Conservation (phyloP, 352 stramenopile species). For the Phytophthora kernoviae region DNA sequence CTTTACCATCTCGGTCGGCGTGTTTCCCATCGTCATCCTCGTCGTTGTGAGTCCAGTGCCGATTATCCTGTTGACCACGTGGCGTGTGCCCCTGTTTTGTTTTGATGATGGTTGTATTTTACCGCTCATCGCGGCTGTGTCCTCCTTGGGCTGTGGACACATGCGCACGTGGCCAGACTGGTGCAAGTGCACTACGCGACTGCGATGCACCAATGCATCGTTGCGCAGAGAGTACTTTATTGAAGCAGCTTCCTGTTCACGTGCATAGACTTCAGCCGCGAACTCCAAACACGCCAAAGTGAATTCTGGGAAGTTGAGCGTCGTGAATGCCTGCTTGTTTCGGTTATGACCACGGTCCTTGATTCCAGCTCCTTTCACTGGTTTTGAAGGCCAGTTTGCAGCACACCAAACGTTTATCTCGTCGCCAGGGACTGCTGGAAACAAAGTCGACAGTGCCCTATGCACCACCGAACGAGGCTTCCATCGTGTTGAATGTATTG, state of each 20-base stretch:
- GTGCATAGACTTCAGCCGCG: slow-evolving; percentile 27
- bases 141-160: slow-evolving; percentile 37
- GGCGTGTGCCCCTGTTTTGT: neutral
- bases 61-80: neutral
- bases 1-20: slow-evolving; percentile 33
- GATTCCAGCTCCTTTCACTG: neutral
- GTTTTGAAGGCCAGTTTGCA: slow-evolving; percentile 21
- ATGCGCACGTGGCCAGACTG: slow-evolving; percentile 72
- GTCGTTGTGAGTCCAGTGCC: neutral
- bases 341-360: neutral
- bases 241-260: slow-evolving; percentile 22
- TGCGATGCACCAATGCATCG: slow-evolving; percentile 55
- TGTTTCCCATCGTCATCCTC: slow-evolving; percentile 20
- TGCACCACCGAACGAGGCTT: slow-evolving; percentile 42
- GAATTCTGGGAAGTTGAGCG: slow-evolving; percentile 63
- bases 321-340: slow-evolving; percentile 15
- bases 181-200: slow-evolving; percentile 75
- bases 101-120: slow-evolving; percentile 3
- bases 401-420: slow-evolving; percentile 43
- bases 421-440: slow-evolving; percentile 22
- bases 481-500: slow-evolving; percentile 28
- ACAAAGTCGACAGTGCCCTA: slow-evolving; percentile 36
- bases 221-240: slow-evolving; percentile 42
- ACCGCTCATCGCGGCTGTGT: neutral
- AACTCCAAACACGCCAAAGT: slow-evolving; percentile 64